phyloP scores from a whole-genome alignment of 345 rosid genomes.

The Brassica incana region DNA sequence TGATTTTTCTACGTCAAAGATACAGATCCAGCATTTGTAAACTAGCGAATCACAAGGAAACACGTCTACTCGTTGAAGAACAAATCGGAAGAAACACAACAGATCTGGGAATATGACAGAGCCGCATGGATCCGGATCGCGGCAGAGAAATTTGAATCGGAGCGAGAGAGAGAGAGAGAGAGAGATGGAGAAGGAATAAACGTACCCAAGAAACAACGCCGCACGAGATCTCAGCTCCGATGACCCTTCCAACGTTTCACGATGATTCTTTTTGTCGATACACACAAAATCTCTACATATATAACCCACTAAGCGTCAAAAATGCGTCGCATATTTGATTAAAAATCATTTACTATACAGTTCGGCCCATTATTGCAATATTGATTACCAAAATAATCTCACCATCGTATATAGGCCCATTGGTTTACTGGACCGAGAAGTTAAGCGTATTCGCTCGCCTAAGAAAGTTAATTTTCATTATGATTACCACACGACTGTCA shows the following conservation, averaged over 20 bases:
- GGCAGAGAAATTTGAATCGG: too few relatives aligned
- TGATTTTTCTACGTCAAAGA: not conserved
- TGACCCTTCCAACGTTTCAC: slow-evolving; percentile 20
- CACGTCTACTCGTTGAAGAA: too few relatives aligned
- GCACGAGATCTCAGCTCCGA: slow-evolving; percentile 36
- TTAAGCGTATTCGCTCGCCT: not conserved
- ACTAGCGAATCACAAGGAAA: slow-evolving; percentile 11
- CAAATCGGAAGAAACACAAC: not conserved
- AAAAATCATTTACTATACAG: not conserved
- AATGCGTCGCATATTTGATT: slow-evolving; percentile 36
- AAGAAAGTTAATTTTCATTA: not conserved
- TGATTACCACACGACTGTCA: not conserved
- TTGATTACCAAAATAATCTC: not conserved
- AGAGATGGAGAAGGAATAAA: not conserved
- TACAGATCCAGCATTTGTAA: slow-evolving; percentile 28
- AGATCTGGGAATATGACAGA: slow-evolving; percentile 22
- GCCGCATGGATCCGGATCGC: slow-evolving; percentile 12
- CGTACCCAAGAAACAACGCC: slow-evolving; percentile 29
- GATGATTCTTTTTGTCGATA: slow-evolving; percentile 3
- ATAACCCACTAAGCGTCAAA: slow-evolving; percentile 27
- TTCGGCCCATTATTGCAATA: slow-evolving; percentile 13
- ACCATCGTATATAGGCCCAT: not conserved
- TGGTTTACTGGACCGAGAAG: not conserved
- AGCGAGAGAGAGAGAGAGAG: too few relatives aligned
- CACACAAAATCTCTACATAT: not conserved